Percentiles rank a stretch among this genome's conserved stretches.
Evolutionary conservation across 306 rosid genomes (phyloP).

Genomic region (Medicago ruthenica): DNA sequence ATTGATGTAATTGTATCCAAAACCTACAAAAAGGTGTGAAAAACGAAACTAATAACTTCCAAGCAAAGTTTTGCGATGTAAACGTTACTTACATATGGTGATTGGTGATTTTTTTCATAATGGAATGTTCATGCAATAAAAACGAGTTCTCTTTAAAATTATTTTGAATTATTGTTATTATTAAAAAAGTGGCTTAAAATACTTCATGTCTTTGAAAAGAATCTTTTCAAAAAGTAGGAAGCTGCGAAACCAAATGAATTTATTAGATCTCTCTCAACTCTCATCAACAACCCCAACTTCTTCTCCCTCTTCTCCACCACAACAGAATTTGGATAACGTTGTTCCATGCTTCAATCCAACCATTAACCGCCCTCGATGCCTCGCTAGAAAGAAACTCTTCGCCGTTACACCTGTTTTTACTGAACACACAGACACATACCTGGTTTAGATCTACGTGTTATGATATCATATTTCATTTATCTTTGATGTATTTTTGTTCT

Average conservation of each 20-base stretch:
- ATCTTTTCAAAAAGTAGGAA: not conserved
- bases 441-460: not conserved
- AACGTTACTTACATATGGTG: too few relatives aligned
- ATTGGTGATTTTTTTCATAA: too few relatives aligned
- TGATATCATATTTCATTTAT: not conserved
- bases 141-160: too few relatives aligned
- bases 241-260: not conserved
- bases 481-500: not conserved
- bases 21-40: too few relatives aligned
- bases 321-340: slow-evolving; percentile 2
- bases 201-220: too few relatives aligned
- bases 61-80: too few relatives aligned
- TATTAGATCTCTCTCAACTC: slow-evolving; percentile 5
- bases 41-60: too few relatives aligned
- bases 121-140: too few relatives aligned
- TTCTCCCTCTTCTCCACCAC: not conserved
- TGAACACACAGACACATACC: not conserved
- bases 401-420: slow-evolving; percentile 44
- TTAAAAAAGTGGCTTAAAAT: too few relatives aligned
- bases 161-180: too few relatives aligned
- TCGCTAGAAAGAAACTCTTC: slow-evolving; percentile 45
- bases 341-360: slow-evolving; percentile 37
- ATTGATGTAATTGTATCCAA: too few relatives aligned
- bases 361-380: slow-evolving; percentile 35
- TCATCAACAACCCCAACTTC: not conserved